Conservation (phyloP, 2,329 filamentous ascomycete genomes). For the Ophiosphaerella herpotricha region DNA sequence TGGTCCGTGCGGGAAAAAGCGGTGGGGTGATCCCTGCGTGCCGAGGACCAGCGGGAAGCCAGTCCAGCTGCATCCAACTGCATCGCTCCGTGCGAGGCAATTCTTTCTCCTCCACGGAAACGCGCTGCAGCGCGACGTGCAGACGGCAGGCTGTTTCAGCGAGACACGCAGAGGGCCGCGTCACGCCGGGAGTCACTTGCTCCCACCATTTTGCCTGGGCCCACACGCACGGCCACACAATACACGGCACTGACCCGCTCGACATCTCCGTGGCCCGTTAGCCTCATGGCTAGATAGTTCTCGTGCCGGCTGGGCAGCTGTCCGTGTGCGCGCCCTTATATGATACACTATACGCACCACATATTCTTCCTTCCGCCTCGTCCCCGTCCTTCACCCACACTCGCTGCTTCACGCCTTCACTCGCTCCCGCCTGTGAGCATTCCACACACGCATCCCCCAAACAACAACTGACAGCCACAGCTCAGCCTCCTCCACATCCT, state of each 20-base stretch:
- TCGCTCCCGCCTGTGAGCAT: slow-evolving; percentile 25
- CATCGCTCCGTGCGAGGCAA: too few species aligned
- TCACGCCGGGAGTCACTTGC: too few species aligned
- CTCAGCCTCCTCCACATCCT: slow-evolving; percentile 1
- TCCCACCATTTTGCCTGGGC: too few species aligned
- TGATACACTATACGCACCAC: neutral
- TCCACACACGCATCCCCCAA: neutral
- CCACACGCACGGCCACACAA: slow-evolving; percentile 5
- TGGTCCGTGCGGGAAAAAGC: slow-evolving; percentile 3
- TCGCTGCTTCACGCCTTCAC: slow-evolving; percentile 34
- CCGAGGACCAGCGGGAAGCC: neutral
- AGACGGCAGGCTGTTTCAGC: slow-evolving; percentile 14
- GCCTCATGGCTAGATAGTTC: slow-evolving; percentile 12
- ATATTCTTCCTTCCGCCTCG: slow-evolving; percentile 10
- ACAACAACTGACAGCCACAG: too few species aligned
- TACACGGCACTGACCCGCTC: slow-evolving; percentile 15
- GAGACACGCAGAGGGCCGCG: slow-evolving; percentile 9
- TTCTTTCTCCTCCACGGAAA: neutral
- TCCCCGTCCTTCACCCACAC: slow-evolving; percentile 19
- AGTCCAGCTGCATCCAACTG: too few species aligned
- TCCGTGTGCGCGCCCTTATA: slow-evolving; percentile 16
- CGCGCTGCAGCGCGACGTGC: slow-evolving; percentile 1
- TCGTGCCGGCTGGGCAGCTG: slow-evolving; percentile 20
- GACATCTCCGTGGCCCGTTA: slow-evolving; percentile 16
- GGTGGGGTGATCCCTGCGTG: slow-evolving; percentile 5